A percentile compares a stretch with the other conserved stretches of the same genome.
These are phyloP conservation scores for Talaromyces thailandensis DNA, from an alignment of 495 filamentous ascomycete genomes.

Conservation along the genomic window DNA sequence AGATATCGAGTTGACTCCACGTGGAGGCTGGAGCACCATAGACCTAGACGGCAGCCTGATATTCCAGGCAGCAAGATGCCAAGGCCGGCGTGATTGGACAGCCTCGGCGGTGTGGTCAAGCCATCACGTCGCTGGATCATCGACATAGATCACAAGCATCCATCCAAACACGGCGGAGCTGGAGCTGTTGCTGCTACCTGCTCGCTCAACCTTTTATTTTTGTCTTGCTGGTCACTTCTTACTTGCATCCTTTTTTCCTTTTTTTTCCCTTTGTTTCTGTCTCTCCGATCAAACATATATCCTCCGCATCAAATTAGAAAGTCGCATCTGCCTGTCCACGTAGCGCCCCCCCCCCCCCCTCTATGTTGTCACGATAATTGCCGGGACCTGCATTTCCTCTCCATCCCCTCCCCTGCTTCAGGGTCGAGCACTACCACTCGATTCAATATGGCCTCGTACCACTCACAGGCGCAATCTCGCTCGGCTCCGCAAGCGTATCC, in stretches of 20 bases:
- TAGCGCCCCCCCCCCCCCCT: neutral
- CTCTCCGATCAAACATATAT: neutral
- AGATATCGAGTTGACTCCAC: neutral
- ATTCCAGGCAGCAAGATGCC: neutral
- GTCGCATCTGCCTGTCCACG: neutral
- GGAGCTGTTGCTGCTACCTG: neutral
- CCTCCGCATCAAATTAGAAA: neutral
- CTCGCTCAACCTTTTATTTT: neutral
- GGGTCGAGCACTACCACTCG: slow-evolving; percentile 13
- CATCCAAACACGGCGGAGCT: neutral
- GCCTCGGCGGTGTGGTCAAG: slow-evolving; percentile 1
- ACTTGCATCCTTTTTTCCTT: neutral
- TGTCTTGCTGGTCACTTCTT: neutral
- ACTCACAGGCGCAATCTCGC: slow-evolving; percentile 7
- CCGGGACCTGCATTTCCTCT: neutral
- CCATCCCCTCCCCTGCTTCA: slow-evolving; percentile 12
- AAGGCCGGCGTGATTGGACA: neutral
- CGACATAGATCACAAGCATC: neutral
- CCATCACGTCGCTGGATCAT: slow-evolving; percentile 2
- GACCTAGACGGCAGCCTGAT: neutral
- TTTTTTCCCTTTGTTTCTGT: neutral
- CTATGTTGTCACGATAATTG: neutral
- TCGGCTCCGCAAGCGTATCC: slow-evolving; percentile 18
- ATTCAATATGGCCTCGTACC: slow-evolving; percentile 27
- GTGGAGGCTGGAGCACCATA: neutral